These are phyloP conservation scores for Thielaviopsis populi DNA, from an alignment of 2,329 filamentous ascomycete species.

Conservation along the genomic window DNA sequence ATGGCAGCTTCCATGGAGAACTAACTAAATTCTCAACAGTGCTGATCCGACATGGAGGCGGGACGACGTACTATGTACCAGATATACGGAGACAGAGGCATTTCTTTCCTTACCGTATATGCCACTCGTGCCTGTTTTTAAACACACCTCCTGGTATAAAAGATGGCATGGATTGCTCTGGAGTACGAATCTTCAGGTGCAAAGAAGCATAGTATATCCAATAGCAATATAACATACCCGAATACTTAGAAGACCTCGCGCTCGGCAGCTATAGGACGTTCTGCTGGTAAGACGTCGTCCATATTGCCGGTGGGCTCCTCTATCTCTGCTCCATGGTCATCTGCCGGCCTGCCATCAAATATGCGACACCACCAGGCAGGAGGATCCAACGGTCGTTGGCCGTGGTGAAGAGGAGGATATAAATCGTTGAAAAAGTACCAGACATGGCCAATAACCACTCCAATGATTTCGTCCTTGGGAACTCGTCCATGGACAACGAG, in stretches of 20 bases:
- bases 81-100: no score
- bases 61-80: no score
- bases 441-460: conserved; percentile 83
- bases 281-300: conserved; percentile 48
- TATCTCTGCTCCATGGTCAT: conserved; percentile 23
- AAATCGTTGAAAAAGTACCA: conserved; percentile 99
- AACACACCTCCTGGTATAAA: no score
- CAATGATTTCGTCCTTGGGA: conserved; percentile 92
- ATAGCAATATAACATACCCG: background rate
- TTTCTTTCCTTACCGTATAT: no score
- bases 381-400: conserved; percentile 73
- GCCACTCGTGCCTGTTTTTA: no score
- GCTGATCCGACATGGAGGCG: no score
- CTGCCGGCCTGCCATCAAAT: conserved; percentile 46
- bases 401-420: conserved; percentile 78
- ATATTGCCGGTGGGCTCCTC: conserved; percentile 33
- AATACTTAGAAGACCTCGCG: conserved; percentile 4
- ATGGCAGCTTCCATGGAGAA: background rate
- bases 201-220: background rate
- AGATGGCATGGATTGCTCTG: no score
- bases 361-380: conserved; percentile 79
- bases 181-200: background rate
- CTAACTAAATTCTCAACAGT: background rate
- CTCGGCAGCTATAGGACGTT: conserved; percentile 21
- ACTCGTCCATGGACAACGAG: conserved; percentile 78